These are phyloP conservation scores for Aspergillus brunneoviolaceus DNA, from an alignment of 2,329 filamentous ascomycete genomes.

Conservation along the genomic window DNA sequence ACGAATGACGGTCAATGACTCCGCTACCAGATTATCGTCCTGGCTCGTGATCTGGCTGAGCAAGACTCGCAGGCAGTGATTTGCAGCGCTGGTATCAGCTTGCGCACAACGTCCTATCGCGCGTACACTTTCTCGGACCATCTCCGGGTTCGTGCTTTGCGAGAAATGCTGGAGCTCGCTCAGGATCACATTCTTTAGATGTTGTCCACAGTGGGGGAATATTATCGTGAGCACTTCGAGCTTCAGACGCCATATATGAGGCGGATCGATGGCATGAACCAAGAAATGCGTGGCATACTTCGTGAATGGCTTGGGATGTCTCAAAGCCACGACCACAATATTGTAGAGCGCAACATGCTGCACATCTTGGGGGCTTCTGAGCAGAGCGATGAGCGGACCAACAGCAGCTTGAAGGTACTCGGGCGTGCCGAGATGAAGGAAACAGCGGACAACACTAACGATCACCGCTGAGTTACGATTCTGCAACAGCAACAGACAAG, in stretches of 20 bases:
- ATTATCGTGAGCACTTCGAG: conserved; percentile 87
- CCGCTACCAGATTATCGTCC: conserved; percentile 83
- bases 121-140: conserved; percentile 85
- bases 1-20: conserved; percentile 90
- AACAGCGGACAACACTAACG: conserved; percentile 80
- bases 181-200: conserved; percentile 81
- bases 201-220: conserved; percentile 75
- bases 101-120: conserved; percentile 94
- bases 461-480: conserved; percentile 93
- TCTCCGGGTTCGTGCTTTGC: conserved; percentile 67
- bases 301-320: conserved; percentile 75
- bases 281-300: conserved; percentile 88
- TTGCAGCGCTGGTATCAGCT: conserved; percentile 66
- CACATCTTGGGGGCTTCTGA: conserved; percentile 82
- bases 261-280: conserved; percentile 73
- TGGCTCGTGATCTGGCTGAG: conserved; percentile 84
- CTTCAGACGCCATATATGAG: conserved; percentile 85
- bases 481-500: conserved; percentile 79
- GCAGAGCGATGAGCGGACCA: conserved; percentile 80
- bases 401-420: conserved; percentile 73
- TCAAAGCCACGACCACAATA: conserved; percentile 86
- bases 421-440: conserved; percentile 76
- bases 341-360: conserved; percentile 90
- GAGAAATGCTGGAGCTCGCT: conserved; percentile 95
- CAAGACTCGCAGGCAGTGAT: conserved; percentile 77